A percentile compares a stretch with the other conserved stretches of the same genome.
phyloP scores from a whole-genome alignment of 116 monocot species.

The Zostera marina region DNA sequence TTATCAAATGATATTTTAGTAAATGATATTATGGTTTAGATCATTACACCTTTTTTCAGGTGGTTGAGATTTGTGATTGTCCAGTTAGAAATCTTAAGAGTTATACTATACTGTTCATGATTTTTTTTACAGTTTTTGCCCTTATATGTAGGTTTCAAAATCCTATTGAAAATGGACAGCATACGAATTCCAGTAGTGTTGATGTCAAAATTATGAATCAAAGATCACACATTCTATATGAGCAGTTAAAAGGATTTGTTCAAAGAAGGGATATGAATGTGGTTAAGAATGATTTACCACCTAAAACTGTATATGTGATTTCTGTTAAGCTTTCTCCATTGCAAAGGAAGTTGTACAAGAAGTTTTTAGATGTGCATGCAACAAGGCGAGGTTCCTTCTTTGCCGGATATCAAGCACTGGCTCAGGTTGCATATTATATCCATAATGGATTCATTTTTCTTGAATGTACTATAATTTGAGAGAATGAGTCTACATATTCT shows the following conservation, averaged over 20 bases:
- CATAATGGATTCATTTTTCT: not conserved
- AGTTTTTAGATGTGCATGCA: constrained; percentile 68
- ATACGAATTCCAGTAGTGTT: constrained; percentile 74
- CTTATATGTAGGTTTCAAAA: constrained; percentile 67
- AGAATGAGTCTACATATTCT: not conserved
- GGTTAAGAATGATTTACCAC: constrained; percentile 87
- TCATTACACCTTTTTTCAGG: too few species aligned
- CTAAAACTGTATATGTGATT: constrained; percentile 88
- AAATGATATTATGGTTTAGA: too few species aligned
- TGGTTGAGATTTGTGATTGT: too few species aligned
- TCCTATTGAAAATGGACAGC: constrained; percentile 97
- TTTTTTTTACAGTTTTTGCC: not conserved
- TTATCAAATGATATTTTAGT: too few species aligned
- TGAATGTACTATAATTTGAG: not conserved
- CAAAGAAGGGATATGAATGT: constrained; percentile 95
- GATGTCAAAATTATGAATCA: constrained; percentile 99
- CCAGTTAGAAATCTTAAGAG: too few species aligned
- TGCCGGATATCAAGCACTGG: constrained; percentile 71
- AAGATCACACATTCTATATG: constrained; percentile 85
- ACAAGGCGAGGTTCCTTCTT: constrained; percentile 51
- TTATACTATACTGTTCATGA: not conserved
- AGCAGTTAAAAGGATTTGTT: constrained; percentile 92
- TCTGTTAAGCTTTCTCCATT: constrained; percentile 86
- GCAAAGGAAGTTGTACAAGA: constrained; percentile 77
- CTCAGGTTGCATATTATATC: constrained; percentile 38